Base-by-base conservation (phyloP, 1,284 basidiomycete genomes). In the Apiotrichum sp. region DNA sequence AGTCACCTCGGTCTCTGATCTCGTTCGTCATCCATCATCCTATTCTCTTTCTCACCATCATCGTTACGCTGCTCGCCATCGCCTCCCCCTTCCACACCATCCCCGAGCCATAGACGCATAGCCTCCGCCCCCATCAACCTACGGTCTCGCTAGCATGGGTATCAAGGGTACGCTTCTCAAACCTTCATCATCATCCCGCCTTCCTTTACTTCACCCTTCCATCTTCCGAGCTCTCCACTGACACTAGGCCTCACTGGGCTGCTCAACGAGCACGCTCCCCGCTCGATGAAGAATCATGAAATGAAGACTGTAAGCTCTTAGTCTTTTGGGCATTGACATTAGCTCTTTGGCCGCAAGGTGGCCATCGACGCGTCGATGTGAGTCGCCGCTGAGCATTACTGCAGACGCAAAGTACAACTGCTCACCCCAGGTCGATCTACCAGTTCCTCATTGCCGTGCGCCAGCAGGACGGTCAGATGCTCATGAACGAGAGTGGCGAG, bases 361-460 rank as follows among this genome's bases (percentile, higher is more conserved):
- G 95, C 95, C 57, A 93, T 99, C 65, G 95, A 99, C 80, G 95
- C 95, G 70, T 95, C 90, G 58, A 95, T 93, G 91, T 75, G 86
- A 86, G 74, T 57, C 47, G 14, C 10, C 41, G 13, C 39, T n/a
- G 22, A 8, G 13, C 43, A 38, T 35, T 53, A 22, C 22, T 22
- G 22, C 22, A 22, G 22, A 22, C 22, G 22, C 22, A 22, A 22
- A 22, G 22, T 22, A 22, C 22, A 22, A 22, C 40, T 74, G 55
- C 68, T 64, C 61, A 33, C 38, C 29, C 29, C 59, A 72, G 73
- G 75, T 76, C 71, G 8, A 76, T 78, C 65, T 82, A 81, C 67
- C 93, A 98, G 72, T 99, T 99, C 77, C 84, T 98, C 61, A 98
- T 99, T 62, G 95, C 95, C 13, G 95, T 98, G 3, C 82, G 96